A percentile compares a stretch with the other conserved stretches of the same genome.
Evolutionary conservation across 2,329 filamentous ascomycete genomes (phyloP).

Genomic region (Cryoendolithus antarcticus): DNA sequence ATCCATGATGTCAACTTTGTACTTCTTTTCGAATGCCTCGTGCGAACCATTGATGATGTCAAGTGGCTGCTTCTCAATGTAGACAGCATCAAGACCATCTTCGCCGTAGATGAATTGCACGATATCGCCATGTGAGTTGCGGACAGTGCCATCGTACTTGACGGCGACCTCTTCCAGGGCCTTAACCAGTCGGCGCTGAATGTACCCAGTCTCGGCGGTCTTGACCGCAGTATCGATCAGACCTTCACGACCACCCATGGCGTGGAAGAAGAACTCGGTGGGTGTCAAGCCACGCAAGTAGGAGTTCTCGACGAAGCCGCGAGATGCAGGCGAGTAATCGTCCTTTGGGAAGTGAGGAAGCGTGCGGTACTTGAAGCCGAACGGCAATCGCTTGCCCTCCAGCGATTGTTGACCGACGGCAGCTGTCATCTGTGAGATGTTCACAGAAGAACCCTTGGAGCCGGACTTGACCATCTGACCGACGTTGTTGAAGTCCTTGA

Average conservation of each 20-base stretch:
- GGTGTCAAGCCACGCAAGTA: slow-evolving; percentile 93
- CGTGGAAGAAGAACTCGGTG: slow-evolving; percentile 98
- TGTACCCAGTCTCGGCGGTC: slow-evolving; percentile 97
- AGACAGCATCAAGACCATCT: slow-evolving; percentile 84
- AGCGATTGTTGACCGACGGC: slow-evolving; percentile 96
- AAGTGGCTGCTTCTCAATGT: slow-evolving; percentile 86
- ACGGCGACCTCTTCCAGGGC: slow-evolving; percentile 95
- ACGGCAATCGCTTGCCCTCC: slow-evolving; percentile 96
- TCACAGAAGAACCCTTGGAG: slow-evolving; percentile 97
- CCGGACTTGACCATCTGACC: slow-evolving; percentile 93
- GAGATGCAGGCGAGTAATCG: slow-evolving; percentile 92
- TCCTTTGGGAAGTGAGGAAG: slow-evolving; percentile 98
- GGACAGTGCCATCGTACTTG: slow-evolving; percentile 93
- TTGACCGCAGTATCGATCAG: slow-evolving; percentile 98
- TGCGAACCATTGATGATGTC: slow-evolving; percentile 75
- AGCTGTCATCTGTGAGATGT: slow-evolving; percentile 98
- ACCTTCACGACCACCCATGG: slow-evolving; percentile 99
- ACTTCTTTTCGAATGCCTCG: slow-evolving; percentile 65
- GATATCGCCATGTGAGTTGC: slow-evolving; percentile 91
- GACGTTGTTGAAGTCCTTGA: slow-evolving; percentile 94
- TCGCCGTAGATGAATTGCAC: slow-evolving; percentile 97
- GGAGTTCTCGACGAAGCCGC: slow-evolving; percentile 97
- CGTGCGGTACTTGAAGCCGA: slow-evolving; percentile 96
- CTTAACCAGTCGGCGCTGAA: slow-evolving; percentile 95
- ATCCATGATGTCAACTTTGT: slow-evolving; percentile 78